Percentiles rank a stretch among this genome's conserved stretches.
These are phyloP conservation scores for Blastocystis sp. DNA, from an alignment of 352 stramenopile species.

Conservation along the genomic window DNA sequence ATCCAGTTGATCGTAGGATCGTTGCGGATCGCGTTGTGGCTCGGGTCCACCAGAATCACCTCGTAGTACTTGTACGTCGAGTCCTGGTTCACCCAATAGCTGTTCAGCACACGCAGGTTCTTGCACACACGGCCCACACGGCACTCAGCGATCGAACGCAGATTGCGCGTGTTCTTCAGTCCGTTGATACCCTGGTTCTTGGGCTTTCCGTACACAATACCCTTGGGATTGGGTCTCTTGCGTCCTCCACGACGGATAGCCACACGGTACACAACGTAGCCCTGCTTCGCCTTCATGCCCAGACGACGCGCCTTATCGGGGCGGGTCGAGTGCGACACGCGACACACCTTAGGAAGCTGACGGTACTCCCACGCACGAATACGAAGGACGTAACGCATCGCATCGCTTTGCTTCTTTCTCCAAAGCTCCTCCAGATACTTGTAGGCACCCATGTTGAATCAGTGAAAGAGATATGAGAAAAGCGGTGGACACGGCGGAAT, in stretches of 20 bases:
- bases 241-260: constrained; percentile 91
- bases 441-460: constrained; percentile 86
- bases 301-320: constrained; percentile 97
- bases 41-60: constrained; percentile 95
- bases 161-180: constrained; percentile 94
- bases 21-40: constrained; percentile 90
- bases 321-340: constrained; percentile 81
- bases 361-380: constrained; percentile 93
- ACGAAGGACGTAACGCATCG: constrained; percentile 95
- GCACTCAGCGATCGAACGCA: constrained; percentile 85
- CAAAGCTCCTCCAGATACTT: constrained; percentile 99
- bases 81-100: constrained; percentile 99
- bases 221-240: constrained; percentile 96
- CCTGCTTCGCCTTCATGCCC: constrained; percentile 99
- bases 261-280: constrained; percentile 89
- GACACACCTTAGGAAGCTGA: constrained; percentile 89
- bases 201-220: constrained; percentile 99
- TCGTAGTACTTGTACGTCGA: constrained; percentile 99
- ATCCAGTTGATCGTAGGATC: constrained; percentile 99
- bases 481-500: neutral
- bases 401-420: constrained; percentile 99
- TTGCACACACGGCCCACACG: constrained; percentile 87
- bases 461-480: neutral
- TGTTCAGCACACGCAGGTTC: constrained; percentile 98
- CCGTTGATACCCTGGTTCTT: constrained; percentile 99